Percentiles rank a stretch among this genome's conserved stretches.
phyloP scores from a whole-genome alignment of 805 yeast species.

The Candida parachauliodes region DNA sequence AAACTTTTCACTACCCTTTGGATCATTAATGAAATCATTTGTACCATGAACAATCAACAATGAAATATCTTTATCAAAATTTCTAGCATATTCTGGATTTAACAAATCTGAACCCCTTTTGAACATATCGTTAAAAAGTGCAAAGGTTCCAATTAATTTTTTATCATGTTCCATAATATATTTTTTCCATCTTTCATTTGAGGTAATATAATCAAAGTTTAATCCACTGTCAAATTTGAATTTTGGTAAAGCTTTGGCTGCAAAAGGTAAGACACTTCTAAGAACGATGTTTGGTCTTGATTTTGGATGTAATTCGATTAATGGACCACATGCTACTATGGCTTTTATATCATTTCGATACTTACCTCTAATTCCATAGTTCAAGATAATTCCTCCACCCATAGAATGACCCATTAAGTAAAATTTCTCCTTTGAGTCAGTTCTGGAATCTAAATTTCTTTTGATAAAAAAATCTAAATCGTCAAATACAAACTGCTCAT shows the following conservation, averaged over 20 bases:
- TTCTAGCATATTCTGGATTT: slow-evolving; percentile 30
- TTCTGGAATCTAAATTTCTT: slow-evolving; percentile 33
- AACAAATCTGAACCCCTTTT: slow-evolving; percentile 55
- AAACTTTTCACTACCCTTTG: slow-evolving; percentile 44
- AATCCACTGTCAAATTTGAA: slow-evolving; percentile 53
- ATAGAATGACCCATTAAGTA: slow-evolving; percentile 68
- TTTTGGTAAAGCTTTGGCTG: slow-evolving; percentile 41
- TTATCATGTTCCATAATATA: slow-evolving; percentile 39
- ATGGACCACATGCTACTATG: slow-evolving; percentile 55
- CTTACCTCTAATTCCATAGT: slow-evolving; percentile 58
- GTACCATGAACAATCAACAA: slow-evolving; percentile 60
- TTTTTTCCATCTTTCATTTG: slow-evolving; percentile 43
- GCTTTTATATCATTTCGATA: slow-evolving; percentile 44
- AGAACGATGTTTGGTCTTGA: slow-evolving; percentile 51
- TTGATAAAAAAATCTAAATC: slow-evolving; percentile 60
- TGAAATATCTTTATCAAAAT: slow-evolving; percentile 40
- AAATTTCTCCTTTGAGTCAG: slow-evolving; percentile 34
- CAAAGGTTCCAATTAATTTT: slow-evolving; percentile 49
- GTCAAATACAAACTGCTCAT: slow-evolving; percentile 52
- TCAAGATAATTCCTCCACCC: slow-evolving; percentile 75
- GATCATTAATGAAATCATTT: slow-evolving; percentile 58
- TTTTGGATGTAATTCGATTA: slow-evolving; percentile 53
- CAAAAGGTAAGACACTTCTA: slow-evolving; percentile 38
- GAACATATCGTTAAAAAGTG: slow-evolving; percentile 60
- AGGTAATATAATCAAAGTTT: slow-evolving; percentile 51